Percentiles rank a stretch among this genome's conserved stretches.
Conservation (phyloP, 306 rosid genomes). For the barrel medic (Medicago truncatula) region MtrunA17r5.0-ANR NC_053049.1:8529501-8530000, state of each 20-base stretch:
- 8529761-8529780: conserved; percentile 35
- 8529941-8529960: conserved; percentile 29
- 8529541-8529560: conserved; percentile 16
- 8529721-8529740: conserved; percentile 34
- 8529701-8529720: conserved; percentile 56
- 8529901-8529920: conserved; percentile 25
- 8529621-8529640: conserved; percentile 65
- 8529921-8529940: neutral
- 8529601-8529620: conserved; percentile 67
- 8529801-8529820: conserved; percentile 67
- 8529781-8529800: conserved; percentile 50
- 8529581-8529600: conserved; percentile 11
- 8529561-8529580: conserved; percentile 29
- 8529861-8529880: conserved; percentile 53
- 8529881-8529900: conserved; percentile 31
- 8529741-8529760: conserved; percentile 19
- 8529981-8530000: neutral
- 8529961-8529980: conserved; percentile 10
- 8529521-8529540: conserved; percentile 19
- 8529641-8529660: conserved; percentile 67
- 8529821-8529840: conserved; percentile 62
- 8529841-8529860: conserved; percentile 53
- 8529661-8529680: conserved; percentile 78
- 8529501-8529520: conserved; percentile 28
- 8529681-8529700: conserved; percentile 80